Base-by-base conservation (phyloP, 768 basidiomycete species). In the Daedaleopsis sinensis region DNA sequence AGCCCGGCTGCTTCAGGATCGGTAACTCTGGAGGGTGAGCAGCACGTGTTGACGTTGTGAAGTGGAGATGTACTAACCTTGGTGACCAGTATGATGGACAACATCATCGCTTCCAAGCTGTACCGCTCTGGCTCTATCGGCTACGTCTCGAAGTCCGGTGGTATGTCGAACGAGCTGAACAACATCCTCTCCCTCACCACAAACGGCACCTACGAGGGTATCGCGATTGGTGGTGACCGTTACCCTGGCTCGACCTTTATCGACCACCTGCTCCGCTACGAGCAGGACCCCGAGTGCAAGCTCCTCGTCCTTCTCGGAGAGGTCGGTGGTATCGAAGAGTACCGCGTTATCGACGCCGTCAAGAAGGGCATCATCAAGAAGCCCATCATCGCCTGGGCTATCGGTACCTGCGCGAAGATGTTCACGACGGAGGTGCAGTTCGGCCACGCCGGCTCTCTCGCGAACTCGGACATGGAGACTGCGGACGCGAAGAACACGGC, bases 151-250 rank as follows among this genome's bases (percentile, higher is more conserved):
- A 99, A 99, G 81, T 98, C 96, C 9, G 96, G 96, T 68, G 96
- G 96, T 77, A 99, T 99, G 96, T 98, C 96, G 71, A 98, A 98
- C 82, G 96, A 99, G 78, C 82, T 99, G 71, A 98, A 99, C 90
- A 99, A 98, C 83, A 99, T 99, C 75, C 89, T 99, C 64, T 95
- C 94, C 21, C 85, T 96, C 74, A 84, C 84, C 71, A 98, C 96
- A 72, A 96, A 99, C 80, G 97, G 97, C 69, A 96, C 95, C 65
- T 99, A 98, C 80, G 97, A 99, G 83, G 97, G 97, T 83, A 96
- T 99, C 73, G 97, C 96, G 75, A 99, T 99, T 69, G 97, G 97
- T 73, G 97, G 97, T 79, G 97, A 99, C 76, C 92, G 97, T 61
- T 98, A 98, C 82, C 97, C 96, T 39, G 96, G 96, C 55, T 90